Evolutionary conservation across 495 filamentous ascomycete genomes (phyloP).

Genomic region (Penicillium pulvis): DNA sequence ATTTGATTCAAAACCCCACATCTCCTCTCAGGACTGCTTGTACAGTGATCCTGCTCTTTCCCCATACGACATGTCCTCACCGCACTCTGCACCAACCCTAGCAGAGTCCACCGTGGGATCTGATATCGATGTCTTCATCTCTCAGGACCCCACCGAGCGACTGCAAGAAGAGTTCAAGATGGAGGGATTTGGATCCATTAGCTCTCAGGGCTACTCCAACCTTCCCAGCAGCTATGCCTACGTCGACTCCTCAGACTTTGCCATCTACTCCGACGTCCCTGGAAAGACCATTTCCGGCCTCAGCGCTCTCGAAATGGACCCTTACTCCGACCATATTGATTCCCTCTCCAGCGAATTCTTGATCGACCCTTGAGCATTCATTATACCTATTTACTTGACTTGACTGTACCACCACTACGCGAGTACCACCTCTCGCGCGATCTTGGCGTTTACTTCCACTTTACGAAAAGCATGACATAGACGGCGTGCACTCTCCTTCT

Average conservation of each 20-base stretch:
- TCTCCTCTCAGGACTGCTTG: conserved; percentile 32
- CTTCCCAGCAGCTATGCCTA: conserved; percentile 21
- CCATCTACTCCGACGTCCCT: conserved; percentile 34
- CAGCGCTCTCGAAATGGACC: conserved; percentile 32
- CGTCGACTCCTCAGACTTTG: conserved; percentile 36
- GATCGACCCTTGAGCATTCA: conserved; percentile 23
- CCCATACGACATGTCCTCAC: conserved; percentile 40
- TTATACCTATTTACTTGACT: not conserved
- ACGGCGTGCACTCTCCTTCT: conserved; percentile 15
- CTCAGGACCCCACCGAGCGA: conserved; percentile 37
- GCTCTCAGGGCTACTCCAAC: conserved; percentile 35
- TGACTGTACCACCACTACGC: conserved; percentile 9
- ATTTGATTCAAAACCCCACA: conserved; percentile 22
- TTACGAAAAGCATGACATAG: conserved; percentile 20
- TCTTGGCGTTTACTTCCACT: conserved; percentile 9
- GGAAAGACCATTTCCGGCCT: conserved; percentile 38
- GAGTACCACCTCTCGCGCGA: not conserved
- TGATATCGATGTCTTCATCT: conserved; percentile 52
- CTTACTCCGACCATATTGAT: conserved; percentile 36
- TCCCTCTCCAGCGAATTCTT: conserved; percentile 32
- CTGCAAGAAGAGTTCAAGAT: conserved; percentile 40
- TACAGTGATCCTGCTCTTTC: conserved; percentile 36
- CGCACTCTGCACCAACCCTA: conserved; percentile 43
- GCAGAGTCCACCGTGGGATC: conserved; percentile 42
- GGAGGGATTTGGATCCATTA: conserved; percentile 22